Evolutionary conservation across 2,329 filamentous ascomycete genomes (phyloP).

Genomic region (Pyrenophora seminiperda): DNA sequence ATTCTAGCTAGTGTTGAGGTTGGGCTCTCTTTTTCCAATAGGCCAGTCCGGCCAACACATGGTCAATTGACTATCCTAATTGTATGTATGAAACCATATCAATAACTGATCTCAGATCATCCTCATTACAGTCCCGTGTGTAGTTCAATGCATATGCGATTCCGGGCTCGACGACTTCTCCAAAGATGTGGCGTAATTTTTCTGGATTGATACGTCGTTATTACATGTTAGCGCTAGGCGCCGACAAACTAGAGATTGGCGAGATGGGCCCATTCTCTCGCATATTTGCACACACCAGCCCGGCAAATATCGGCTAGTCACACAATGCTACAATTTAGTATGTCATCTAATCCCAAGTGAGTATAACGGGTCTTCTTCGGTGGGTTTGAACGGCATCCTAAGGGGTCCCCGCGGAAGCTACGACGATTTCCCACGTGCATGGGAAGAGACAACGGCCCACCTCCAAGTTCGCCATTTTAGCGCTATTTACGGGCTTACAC

Average conservation of each 20-base stretch:
- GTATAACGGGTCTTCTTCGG: constrained; percentile 7
- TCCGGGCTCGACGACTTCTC: not conserved
- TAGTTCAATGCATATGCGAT: too few relatives aligned
- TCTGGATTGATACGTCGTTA: not conserved
- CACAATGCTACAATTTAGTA: not conserved
- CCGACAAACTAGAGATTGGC: too few relatives aligned
- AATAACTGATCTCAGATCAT: too few relatives aligned
- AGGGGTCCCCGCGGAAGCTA: constrained; percentile 7
- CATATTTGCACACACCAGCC: not conserved
- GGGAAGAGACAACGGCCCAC: not conserved
- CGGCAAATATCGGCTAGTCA: constrained; percentile 9
- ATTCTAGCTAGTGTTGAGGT: not conserved
- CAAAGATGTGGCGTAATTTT: not conserved
- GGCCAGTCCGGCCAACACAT: not conserved
- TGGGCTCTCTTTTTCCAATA: not conserved
- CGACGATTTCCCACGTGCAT: not conserved
- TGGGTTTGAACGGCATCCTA: not conserved
- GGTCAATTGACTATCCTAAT: too few relatives aligned
- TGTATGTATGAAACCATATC: too few relatives aligned
- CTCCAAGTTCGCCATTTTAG: not conserved
- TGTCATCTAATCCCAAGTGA: not conserved
- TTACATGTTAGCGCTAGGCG: too few relatives aligned
- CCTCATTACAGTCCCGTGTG: too few relatives aligned
- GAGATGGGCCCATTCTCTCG: not conserved
- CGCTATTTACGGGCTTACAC: too few relatives aligned